Percentiles rank a stretch among this genome's conserved stretches.
These are phyloP conservation scores for Zygosaccharomyces sapae DNA, from an alignment of 1,139 yeast species.

Conservation along the genomic window DNA sequence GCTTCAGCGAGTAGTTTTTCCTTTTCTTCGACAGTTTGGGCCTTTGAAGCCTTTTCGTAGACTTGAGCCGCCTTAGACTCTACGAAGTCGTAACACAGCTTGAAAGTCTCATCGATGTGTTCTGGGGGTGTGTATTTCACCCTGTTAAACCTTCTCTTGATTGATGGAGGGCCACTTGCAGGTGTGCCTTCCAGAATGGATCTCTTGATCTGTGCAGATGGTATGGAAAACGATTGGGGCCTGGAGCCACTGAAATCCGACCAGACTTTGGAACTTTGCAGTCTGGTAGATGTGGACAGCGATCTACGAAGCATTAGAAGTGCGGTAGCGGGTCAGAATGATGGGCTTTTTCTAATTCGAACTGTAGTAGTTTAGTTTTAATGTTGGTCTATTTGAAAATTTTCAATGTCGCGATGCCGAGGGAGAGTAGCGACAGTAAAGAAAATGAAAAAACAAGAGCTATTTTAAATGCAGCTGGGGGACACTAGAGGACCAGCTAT, in stretches of 20 bases:
- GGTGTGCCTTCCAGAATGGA: constrained; percentile 24
- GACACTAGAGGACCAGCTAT: no score
- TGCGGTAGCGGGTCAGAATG: not conserved
- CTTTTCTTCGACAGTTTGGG: constrained; percentile 33
- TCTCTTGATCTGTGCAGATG: constrained; percentile 16
- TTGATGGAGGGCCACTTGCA: constrained; percentile 41
- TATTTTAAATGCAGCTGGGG: not conserved
- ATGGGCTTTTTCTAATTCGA: not conserved
- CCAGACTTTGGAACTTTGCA: constrained; percentile 18
- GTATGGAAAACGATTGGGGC: constrained; percentile 16
- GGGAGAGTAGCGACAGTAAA: not conserved
- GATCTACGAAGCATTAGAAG: constrained; percentile 22
- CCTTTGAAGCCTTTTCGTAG: constrained; percentile 22
- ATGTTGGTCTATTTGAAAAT: not conserved
- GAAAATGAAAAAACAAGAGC: not conserved
- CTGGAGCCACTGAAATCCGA: constrained; percentile 19
- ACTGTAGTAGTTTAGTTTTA: not conserved
- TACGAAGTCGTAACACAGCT: constrained; percentile 59
- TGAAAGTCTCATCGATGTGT: constrained; percentile 68
- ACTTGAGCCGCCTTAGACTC: constrained; percentile 43
- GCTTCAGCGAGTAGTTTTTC: constrained; percentile 45
- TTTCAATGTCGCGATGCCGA: not conserved
- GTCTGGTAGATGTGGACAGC: constrained; percentile 14
- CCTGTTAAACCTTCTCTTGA: constrained; percentile 44
- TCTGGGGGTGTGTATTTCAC: constrained; percentile 60